Evolutionary conservation across 768 basidiomycete genomes (phyloP), one percentile per base, ranked within the genome.

Genomic region (Leccinum disarticulatum): DNA sequence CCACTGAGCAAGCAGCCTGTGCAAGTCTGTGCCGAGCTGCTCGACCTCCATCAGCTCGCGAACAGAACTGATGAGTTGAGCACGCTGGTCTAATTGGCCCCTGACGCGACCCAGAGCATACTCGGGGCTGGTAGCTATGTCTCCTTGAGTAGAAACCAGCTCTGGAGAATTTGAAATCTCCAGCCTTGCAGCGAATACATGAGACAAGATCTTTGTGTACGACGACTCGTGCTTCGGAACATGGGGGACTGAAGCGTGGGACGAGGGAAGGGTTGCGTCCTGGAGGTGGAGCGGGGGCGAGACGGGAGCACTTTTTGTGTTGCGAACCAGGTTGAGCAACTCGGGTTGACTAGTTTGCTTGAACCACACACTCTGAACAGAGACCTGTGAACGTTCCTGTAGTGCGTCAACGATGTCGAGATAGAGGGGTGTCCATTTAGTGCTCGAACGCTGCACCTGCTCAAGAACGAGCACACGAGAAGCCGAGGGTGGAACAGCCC

Each of bases 21-120:
- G 92, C 9, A 92, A 73, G 4, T 87, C 84, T 2, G 76, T 62
- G 35, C 80, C 72, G 46, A 87, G 66, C 46, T 77, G 73, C 14
- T 77, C 74, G 48, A 79, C 76, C 43, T 82, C 81, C 55, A 98
- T 74, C 25, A 94, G 75, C 41, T 83, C 81, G 66, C 87, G 84
- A 30, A 95, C 83, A 35, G 83, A 80, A 4, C 76, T 70, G 28
- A 88, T 72, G 27, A 98, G 85, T 61, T 86, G 81, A 28, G 78
- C 77, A n/a, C 94, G 84, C 61, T 87, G 82, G 59, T 91, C 90
- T 52, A 92, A 70, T 65, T 93, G 85, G 3, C 90, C 92, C 41
- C 92, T 87, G 51, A 95, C 87, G 49, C 94, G 89, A 13, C 97
- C 96, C 36, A 98, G 82, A 1, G 97, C 96, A 69, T 88, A 98